Conservation (phyloP, 2,329 filamentous ascomycete genomes). For the Claviceps lovelessii region DNA sequence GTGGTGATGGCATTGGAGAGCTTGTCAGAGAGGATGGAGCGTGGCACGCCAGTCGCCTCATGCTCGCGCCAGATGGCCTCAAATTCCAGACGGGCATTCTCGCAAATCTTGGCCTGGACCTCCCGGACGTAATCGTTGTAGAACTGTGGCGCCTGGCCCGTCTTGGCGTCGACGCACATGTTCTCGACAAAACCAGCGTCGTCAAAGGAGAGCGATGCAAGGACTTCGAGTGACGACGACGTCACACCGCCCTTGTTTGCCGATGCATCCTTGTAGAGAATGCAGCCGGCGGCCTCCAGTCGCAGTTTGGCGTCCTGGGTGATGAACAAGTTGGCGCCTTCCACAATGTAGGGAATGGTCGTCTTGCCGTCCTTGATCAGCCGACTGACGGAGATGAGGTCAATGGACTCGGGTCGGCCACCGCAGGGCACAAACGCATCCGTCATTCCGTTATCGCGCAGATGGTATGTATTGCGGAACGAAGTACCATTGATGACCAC, state of each 20-base stretch:
- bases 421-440: constrained; percentile 93
- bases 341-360: constrained; percentile 84
- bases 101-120: constrained; percentile 79
- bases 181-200: constrained; percentile 76
- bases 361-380: constrained; percentile 84
- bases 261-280: constrained; percentile 94
- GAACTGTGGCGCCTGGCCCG: constrained; percentile 68
- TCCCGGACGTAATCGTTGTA: constrained; percentile 86
- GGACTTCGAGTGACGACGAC: constrained; percentile 88
- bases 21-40: constrained; percentile 82
- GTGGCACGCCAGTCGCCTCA: constrained; percentile 60
- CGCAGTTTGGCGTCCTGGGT: constrained; percentile 95
- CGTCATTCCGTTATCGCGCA: constrained; percentile 61
- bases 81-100: constrained; percentile 87
- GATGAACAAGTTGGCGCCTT: constrained; percentile 96
- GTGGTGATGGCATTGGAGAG: constrained; percentile 89
- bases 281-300: constrained; percentile 85
- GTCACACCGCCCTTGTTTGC: constrained; percentile 98
- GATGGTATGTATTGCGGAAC: constrained; percentile 96
- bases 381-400: constrained; percentile 72
- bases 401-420: constrained; percentile 90
- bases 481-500: constrained; percentile 77
- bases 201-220: constrained; percentile 88
- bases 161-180: constrained; percentile 67
- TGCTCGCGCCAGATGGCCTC: constrained; percentile 97